Evolutionary conservation across 805 yeast genomes (phyloP).

Genomic region (Ogataea allantospora): DNA sequence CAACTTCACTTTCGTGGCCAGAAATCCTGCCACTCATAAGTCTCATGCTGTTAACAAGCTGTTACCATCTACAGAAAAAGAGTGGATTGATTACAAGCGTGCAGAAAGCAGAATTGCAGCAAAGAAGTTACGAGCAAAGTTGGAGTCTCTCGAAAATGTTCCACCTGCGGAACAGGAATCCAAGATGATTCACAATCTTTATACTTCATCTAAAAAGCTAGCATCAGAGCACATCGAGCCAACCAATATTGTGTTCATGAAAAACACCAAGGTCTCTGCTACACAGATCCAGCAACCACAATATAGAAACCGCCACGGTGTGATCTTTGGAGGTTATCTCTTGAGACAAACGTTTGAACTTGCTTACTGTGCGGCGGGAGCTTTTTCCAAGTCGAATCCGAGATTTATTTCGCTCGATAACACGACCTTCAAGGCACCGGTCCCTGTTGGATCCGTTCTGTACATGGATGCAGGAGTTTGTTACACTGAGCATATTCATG

Average conservation of each 20-base stretch:
- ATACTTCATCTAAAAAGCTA: slow-evolving; percentile 51
- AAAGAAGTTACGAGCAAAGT: slow-evolving; percentile 74
- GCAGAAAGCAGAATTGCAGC: slow-evolving; percentile 89
- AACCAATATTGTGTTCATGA: slow-evolving; percentile 60
- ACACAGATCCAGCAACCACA: slow-evolving; percentile 95
- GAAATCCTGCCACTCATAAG: slow-evolving; percentile 89
- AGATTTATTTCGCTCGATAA: slow-evolving; percentile 88
- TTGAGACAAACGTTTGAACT: slow-evolving; percentile 90
- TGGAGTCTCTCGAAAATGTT: slow-evolving; percentile 54
- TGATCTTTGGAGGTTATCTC: slow-evolving; percentile 94
- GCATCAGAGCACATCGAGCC: slow-evolving; percentile 39
- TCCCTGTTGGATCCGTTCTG: slow-evolving; percentile 90
- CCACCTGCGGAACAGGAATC: slow-evolving; percentile 83
- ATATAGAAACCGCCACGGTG: slow-evolving; percentile 90
- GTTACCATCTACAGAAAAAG: slow-evolving; percentile 69
- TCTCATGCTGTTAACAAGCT: slow-evolving; percentile 83
- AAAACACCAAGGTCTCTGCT: slow-evolving; percentile 66
- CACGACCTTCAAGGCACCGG: slow-evolving; percentile 90
- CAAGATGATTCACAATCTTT: slow-evolving; percentile 70
- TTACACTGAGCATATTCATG: slow-evolving; percentile 78
- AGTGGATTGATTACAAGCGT: slow-evolving; percentile 79
- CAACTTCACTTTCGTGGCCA: slow-evolving; percentile 91
- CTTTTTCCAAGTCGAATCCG: slow-evolving; percentile 81
- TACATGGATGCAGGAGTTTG: slow-evolving; percentile 80
- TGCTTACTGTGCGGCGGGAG: slow-evolving; percentile 90